phyloP scores from a whole-genome alignment of 495 filamentous ascomycete species.

The Apodospora peruviana region DNA sequence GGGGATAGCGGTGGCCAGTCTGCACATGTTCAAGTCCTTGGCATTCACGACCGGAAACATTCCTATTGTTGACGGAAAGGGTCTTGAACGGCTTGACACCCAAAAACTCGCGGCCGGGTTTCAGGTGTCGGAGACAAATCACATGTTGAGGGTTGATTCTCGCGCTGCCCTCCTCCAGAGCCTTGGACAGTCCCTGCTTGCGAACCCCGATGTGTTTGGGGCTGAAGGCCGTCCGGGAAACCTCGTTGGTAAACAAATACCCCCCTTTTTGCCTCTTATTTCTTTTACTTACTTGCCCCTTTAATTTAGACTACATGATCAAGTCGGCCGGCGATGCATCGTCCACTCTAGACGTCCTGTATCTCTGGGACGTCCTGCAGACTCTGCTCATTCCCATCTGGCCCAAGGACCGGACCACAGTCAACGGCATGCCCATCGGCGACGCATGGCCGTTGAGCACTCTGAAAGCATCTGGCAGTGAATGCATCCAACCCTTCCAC shows the following conservation, averaged over 20 bases:
- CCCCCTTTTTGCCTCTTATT: neutral
- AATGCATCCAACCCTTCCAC: slow-evolving; percentile 31
- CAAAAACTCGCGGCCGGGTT: slow-evolving; percentile 20
- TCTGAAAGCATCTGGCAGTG: slow-evolving; percentile 10
- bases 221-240: slow-evolving; percentile 45
- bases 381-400: slow-evolving; percentile 47
- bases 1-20: slow-evolving; percentile 53
- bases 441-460: slow-evolving; percentile 50
- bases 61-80: slow-evolving; percentile 9
- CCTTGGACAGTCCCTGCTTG: slow-evolving; percentile 42
- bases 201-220: slow-evolving; percentile 43
- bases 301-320: slow-evolving; percentile 49
- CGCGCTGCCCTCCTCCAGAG: slow-evolving; percentile 43
- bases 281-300: too few species aligned
- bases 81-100: neutral
- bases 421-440: slow-evolving; percentile 47
- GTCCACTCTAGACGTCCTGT: slow-evolving; percentile 24
- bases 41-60: slow-evolving; percentile 13
- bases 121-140: slow-evolving; percentile 46
- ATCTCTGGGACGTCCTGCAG: slow-evolving; percentile 48
- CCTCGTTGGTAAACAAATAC: slow-evolving; percentile 43
- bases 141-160: slow-evolving; percentile 45
- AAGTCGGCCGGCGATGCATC: slow-evolving; percentile 9
- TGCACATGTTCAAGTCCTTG: slow-evolving; percentile 55
- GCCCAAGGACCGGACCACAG: slow-evolving; percentile 48